Evolutionary conservation across 108 stramenopile genomes (phyloP).

Genomic region (Hondaea fermentalgiana): DNA sequence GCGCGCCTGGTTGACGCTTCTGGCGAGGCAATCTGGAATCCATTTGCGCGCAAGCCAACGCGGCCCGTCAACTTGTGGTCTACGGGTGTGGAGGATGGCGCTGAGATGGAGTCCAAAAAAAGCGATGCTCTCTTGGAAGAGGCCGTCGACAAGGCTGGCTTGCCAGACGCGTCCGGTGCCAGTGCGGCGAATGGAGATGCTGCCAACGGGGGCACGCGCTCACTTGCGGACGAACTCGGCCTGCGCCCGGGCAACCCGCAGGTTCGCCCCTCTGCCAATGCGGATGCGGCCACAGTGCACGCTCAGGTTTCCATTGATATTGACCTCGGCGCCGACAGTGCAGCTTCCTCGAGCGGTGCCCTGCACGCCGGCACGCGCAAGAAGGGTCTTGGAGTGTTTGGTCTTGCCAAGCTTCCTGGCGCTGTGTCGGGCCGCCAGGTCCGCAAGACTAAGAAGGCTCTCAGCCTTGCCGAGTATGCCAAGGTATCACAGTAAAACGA

Average conservation of each 20-base stretch:
- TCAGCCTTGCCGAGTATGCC: not conserved
- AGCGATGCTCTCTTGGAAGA: not conserved
- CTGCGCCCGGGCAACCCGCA: not conserved
- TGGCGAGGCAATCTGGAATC: not conserved
- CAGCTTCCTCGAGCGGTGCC: not conserved
- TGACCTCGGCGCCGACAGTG: not conserved
- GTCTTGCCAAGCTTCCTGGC: not conserved
- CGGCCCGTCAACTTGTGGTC: slow-evolving; percentile 14
- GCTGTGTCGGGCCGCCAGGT: not conserved
- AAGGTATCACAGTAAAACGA: not conserved
- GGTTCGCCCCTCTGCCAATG: not conserved
- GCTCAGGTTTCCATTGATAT: not conserved
- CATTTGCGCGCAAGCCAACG: slow-evolving; percentile 6
- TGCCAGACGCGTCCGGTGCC: not conserved
- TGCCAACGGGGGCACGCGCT: not conserved
- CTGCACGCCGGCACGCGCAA: not conserved
- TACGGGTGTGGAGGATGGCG: not conserved
- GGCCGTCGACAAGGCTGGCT: not conserved
- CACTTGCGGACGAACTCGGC: not conserved
- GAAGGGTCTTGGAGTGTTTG: not conserved
- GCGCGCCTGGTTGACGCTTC: not conserved
- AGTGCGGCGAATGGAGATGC: not conserved
- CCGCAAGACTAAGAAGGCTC: not conserved
- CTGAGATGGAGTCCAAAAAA: not conserved
- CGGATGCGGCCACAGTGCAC: not conserved